A percentile compares a stretch with the other conserved stretches of the same genome.
Conservation (phyloP, 352 stramenopile species). For the Phytopythium delawarense region DNA sequence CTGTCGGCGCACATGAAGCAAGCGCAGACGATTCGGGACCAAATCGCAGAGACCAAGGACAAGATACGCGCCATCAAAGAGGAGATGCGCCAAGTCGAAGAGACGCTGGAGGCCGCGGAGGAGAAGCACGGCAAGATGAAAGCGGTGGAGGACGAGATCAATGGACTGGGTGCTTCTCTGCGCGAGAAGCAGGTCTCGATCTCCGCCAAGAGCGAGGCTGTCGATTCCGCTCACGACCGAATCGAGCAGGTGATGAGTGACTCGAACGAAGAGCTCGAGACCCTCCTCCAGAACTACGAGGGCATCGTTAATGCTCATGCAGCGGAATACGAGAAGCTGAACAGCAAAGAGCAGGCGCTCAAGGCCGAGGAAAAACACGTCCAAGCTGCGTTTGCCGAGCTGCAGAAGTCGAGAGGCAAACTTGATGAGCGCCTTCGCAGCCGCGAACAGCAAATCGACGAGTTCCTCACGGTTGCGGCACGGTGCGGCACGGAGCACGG, state of each 20-base stretch:
- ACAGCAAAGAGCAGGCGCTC: slow-evolving; percentile 27
- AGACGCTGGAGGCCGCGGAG: slow-evolving; percentile 40
- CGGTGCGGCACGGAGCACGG: slow-evolving; percentile 51
- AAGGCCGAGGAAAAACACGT: slow-evolving; percentile 22
- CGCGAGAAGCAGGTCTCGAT: slow-evolving; percentile 33
- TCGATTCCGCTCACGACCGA: slow-evolving; percentile 34
- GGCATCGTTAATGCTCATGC: slow-evolving; percentile 39
- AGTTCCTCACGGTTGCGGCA: slow-evolving; percentile 40
- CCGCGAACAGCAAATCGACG: slow-evolving; percentile 29
- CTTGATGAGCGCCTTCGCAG: slow-evolving; percentile 52
- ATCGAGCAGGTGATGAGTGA: slow-evolving; percentile 75
- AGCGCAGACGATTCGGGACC: slow-evolving; percentile 43
- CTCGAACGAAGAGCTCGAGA: slow-evolving; percentile 52
- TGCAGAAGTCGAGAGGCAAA: slow-evolving; percentile 35
- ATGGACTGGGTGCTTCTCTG: slow-evolving; percentile 10
- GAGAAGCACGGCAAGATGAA: slow-evolving; percentile 50
- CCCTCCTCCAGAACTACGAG: slow-evolving; percentile 54
- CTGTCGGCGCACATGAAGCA: slow-evolving; percentile 83
- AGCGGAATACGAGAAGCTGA: slow-evolving; percentile 23
- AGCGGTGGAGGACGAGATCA: slow-evolving; percentile 33
- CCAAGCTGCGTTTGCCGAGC: slow-evolving; percentile 27
- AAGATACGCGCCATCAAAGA: slow-evolving; percentile 3
- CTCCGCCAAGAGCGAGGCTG: slow-evolving; percentile 31
- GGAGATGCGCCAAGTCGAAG: slow-evolving; percentile 28
- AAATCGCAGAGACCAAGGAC: slow-evolving; percentile 42